Evolutionary conservation across 139 green algal genomes (phyloP), one percentile per base, ranked within the genome.

Genomic region (Tetraselmis chui): DNA sequence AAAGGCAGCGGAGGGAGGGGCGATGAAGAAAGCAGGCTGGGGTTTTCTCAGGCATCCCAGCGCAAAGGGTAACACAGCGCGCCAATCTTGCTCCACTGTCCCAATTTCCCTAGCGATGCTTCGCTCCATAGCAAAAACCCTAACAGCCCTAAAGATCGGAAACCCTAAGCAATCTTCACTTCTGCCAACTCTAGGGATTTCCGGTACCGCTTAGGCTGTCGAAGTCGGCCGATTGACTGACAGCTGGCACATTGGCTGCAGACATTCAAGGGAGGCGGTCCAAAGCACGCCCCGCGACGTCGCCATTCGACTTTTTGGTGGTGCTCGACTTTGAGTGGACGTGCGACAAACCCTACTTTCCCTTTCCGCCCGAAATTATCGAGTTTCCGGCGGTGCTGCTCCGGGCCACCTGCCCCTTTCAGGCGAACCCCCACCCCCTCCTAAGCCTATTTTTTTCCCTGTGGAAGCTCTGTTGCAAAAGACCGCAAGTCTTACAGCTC

Each of bases 371-470:
- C 11, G 76, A 79, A 79, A 79, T 79, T 24, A 79, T 79, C 29
- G 76, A 79, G 76, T 79, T 79, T 79, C 29, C 76, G 76, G 76
- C 76, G 5, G 76, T 79, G 76, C 76, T 79, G 29, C 11, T 79
- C 11, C 18, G 5, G 29, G 76, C 76, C 5, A 79, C 29, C 11
- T 45, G 5, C 18, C 45, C 45, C 45, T 67, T 67, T 22, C 29
- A 79, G 29, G 76, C n/a, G n/a, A n/a, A n/a, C n/a, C n/a, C n/a
- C n/a, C n/a, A n/a, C n/a, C n/a, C n/a, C n/a, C n/a, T n/a, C n/a
- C n/a, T n/a, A n/a, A n/a, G n/a, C n/a, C n/a, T n/a, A n/a, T n/a
- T n/a, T n/a, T n/a, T n/a, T n/a, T n/a, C n/a, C n/a, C n/a, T n/a
- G n/a, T n/a, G n/a, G n/a, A n/a, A n/a, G n/a, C n/a, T n/a, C n/a